Percentiles rank a stretch among this genome's conserved stretches.
Evolutionary conservation across 116 monocot species (phyloP).

Genomic region (Trichopus zeylanicus): DNA sequence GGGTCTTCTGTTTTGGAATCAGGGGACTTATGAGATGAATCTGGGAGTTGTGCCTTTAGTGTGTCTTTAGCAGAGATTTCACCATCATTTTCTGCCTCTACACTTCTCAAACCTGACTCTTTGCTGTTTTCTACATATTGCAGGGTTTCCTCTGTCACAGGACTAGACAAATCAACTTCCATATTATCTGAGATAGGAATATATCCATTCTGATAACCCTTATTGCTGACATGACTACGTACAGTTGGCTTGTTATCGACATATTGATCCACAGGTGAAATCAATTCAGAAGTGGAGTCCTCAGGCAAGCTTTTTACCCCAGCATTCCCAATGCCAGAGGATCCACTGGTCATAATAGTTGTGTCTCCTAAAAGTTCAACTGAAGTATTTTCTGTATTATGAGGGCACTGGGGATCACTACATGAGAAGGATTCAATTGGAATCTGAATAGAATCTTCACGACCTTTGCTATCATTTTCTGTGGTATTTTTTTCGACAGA

Average conservation of each 20-base stretch:
- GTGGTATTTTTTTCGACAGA: conserved; percentile 3
- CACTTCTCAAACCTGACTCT: conserved; percentile 4
- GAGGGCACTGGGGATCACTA: conserved; percentile 6
- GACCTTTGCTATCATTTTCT: conserved; percentile 5
- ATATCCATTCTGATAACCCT: conserved; percentile 9
- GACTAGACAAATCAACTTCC: conserved; percentile 11
- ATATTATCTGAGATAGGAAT: conserved; percentile 13
- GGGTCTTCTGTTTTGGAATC: conserved; percentile 9
- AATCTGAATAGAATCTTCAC: conserved; percentile 2
- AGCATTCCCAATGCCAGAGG: conserved; percentile 5
- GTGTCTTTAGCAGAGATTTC: not conserved
- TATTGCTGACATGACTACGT: not conserved
- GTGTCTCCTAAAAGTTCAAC: conserved; percentile 3
- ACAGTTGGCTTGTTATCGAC: not conserved
- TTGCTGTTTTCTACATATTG: not conserved
- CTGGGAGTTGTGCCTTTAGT: not conserved
- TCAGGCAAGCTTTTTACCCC: not conserved
- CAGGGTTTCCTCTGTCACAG: conserved; percentile 8
- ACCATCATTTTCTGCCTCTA: conserved; percentile 1
- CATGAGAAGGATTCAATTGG: conserved; percentile 11
- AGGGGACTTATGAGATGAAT: not conserved
- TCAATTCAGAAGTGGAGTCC: conserved; percentile 1
- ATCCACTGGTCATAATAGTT: not conserved
- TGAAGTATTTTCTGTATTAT: conserved; percentile 4
- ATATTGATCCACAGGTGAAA: not conserved